Evolutionary conservation across 176 grass and related monocot species (phyloP).

Genomic region (Oryza glumipatula): DNA sequence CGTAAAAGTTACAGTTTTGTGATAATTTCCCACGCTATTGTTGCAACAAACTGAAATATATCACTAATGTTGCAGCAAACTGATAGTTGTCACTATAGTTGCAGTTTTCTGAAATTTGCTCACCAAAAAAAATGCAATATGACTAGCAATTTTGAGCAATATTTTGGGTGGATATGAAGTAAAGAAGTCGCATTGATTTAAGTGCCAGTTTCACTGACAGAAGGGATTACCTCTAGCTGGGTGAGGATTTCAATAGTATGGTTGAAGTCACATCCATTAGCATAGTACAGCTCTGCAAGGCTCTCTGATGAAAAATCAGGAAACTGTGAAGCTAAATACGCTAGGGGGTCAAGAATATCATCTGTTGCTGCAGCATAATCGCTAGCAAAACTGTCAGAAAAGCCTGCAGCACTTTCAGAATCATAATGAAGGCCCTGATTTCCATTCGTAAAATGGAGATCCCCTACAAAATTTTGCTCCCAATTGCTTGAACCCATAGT

Average conservation of each 20-base stretch:
- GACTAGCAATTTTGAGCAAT: not conserved
- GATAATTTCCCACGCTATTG: no score
- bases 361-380: constrained; percentile 63
- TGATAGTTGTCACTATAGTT: no score
- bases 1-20: no score
- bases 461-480: constrained; percentile 50
- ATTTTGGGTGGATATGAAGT: not conserved
- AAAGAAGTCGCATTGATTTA: not conserved
- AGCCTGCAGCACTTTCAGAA: constrained; percentile 50
- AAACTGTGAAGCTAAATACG: constrained; percentile 80
- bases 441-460: constrained; percentile 54
- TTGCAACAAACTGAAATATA: no score
- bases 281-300: constrained; percentile 84
- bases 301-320: constrained; percentile 88
- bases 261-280: constrained; percentile 86
- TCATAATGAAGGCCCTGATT: constrained; percentile 57
- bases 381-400: constrained; percentile 53
- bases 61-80: no score
- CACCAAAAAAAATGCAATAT: not conserved
- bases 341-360: constrained; percentile 57
- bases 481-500: constrained; percentile 62
- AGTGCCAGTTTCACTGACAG: not conserved
- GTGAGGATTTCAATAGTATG: constrained; percentile 82
- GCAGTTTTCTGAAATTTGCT: no score
- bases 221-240: constrained; percentile 86